Percentiles rank a stretch among this genome's conserved stretches.
These are phyloP conservation scores for Trametes elegans DNA, from an alignment of 768 basidiomycete species.

Conservation along the genomic window DNA sequence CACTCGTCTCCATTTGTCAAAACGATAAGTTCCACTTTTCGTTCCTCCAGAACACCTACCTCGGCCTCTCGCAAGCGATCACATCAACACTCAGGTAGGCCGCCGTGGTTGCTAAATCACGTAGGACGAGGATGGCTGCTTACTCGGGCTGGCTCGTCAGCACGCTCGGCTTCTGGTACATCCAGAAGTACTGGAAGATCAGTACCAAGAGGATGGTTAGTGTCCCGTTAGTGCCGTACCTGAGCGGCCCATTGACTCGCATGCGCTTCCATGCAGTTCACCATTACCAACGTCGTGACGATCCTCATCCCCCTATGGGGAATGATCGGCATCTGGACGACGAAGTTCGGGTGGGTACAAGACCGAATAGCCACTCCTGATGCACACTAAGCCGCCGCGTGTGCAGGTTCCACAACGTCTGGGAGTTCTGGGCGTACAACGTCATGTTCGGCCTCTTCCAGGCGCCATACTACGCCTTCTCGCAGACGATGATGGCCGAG, in stretches of 20 bases:
- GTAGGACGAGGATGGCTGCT: not conserved
- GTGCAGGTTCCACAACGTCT: conserved; percentile 76
- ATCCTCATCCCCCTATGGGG: conserved; percentile 83
- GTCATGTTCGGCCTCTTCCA: conserved; percentile 79
- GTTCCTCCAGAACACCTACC: conserved; percentile 78
- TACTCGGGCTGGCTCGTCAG: conserved; percentile 28
- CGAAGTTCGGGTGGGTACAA: conserved; percentile 58
- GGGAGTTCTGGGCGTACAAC: conserved; percentile 92
- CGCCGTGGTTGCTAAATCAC: not conserved
- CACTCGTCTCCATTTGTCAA: conserved; percentile 72
- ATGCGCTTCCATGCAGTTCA: conserved; percentile 46
- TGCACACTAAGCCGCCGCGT: conserved; percentile 42
- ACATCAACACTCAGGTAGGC: conserved; percentile 52
- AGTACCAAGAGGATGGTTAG: conserved; percentile 78
- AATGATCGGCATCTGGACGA: conserved; percentile 82
- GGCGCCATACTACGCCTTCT: conserved; percentile 85
- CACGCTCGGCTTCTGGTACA: conserved; percentile 80
- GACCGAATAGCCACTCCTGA: too few relatives aligned
- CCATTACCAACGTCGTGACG: conserved; percentile 73
- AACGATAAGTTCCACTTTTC: conserved; percentile 81
- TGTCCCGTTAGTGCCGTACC: too few relatives aligned
- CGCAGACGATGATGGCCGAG: conserved; percentile 88
- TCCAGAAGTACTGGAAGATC: conserved; percentile 77
- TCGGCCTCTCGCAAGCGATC: conserved; percentile 72
- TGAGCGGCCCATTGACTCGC: not conserved